Percentiles rank a stretch among this genome's conserved stretches.
phyloP scores from a whole-genome alignment of 2,329 filamentous ascomycete genomes.

The Exophiala sp. region DNA sequence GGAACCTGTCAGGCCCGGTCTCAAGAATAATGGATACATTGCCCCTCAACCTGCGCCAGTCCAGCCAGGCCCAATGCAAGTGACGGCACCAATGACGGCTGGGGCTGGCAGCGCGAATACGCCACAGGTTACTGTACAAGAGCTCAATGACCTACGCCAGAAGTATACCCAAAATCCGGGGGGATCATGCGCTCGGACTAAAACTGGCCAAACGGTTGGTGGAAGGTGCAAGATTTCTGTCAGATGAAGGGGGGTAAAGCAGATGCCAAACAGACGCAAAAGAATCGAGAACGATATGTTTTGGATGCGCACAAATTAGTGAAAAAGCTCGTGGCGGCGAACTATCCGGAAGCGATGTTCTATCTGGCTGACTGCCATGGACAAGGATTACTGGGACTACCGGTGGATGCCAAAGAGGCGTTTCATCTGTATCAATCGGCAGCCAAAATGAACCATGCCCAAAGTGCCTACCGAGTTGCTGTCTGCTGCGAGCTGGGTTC shows the following conservation, averaged over 20 bases:
- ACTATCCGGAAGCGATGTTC: constrained; percentile 85
- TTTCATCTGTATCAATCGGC: constrained; percentile 91
- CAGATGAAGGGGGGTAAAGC: constrained; percentile 67
- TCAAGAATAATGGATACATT: constrained; percentile 22
- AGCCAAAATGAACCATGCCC: constrained; percentile 79
- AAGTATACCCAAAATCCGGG: constrained; percentile 63
- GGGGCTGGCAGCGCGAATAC: neutral
- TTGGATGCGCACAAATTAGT: constrained; percentile 83
- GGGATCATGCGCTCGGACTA: constrained; percentile 66
- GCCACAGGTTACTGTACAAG: constrained; percentile 62
- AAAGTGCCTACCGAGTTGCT: constrained; percentile 86
- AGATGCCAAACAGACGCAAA: constrained; percentile 57
- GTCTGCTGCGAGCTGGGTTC: constrained; percentile 96
- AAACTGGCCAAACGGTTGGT: constrained; percentile 74
- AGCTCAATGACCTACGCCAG: constrained; percentile 69
- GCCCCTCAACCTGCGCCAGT: constrained; percentile 4
- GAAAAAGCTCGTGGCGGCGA: constrained; percentile 71
- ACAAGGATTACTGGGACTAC: constrained; percentile 68
- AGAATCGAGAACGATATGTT: constrained; percentile 73
- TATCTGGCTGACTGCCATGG: constrained; percentile 86
- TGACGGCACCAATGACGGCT: neutral
- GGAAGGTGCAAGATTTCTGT: constrained; percentile 73
- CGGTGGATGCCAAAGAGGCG: constrained; percentile 82
- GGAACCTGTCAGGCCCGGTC: constrained; percentile 48
- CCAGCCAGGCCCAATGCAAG: constrained; percentile 3